Evolutionary conservation across 805 yeast genomes (phyloP).

Genomic region (Myxozyma sirexii): DNA sequence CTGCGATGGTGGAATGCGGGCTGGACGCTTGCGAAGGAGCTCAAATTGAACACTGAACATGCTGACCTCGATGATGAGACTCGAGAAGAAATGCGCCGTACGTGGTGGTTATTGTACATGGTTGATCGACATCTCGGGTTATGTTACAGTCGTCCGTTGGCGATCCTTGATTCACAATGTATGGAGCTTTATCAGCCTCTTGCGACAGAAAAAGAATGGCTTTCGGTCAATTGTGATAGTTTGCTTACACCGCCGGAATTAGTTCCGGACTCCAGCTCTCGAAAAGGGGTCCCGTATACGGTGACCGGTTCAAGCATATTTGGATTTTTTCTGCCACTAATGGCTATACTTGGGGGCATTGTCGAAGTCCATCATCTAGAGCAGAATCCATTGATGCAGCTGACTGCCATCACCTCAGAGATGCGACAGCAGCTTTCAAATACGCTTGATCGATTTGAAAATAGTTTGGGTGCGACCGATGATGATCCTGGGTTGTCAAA

Average conservation of each 20-base stretch:
- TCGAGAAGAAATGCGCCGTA: conserved; percentile 48
- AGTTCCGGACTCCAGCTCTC: neutral
- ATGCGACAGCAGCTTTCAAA: conserved; percentile 11
- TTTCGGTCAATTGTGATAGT: conserved; percentile 12
- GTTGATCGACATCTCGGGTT: conserved; percentile 47
- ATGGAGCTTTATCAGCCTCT: conserved; percentile 41
- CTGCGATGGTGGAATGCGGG: conserved; percentile 42
- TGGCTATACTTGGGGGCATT: conserved; percentile 43
- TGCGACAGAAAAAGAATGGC: conserved; percentile 42
- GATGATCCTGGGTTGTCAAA: conserved; percentile 3
- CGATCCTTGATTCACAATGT: conserved; percentile 43
- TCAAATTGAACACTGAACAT: conserved; percentile 39
- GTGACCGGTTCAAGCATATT: conserved; percentile 44
- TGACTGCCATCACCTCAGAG: conserved; percentile 7
- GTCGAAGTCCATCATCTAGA: conserved; percentile 36
- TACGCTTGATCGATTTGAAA: conserved; percentile 18
- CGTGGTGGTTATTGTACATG: conserved; percentile 49
- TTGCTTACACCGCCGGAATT: conserved; percentile 8
- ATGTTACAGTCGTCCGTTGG: conserved; percentile 44
- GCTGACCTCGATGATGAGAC: conserved; percentile 37
- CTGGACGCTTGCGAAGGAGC: conserved; percentile 40
- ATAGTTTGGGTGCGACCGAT: neutral
- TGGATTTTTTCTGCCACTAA: conserved; percentile 47
- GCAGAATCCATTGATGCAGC: conserved; percentile 36
- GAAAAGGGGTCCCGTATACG: conserved; percentile 37